Base-by-base conservation (phyloP, 1,284 basidiomycete genomes). In the Tranzscheliella williamsii region DNA sequence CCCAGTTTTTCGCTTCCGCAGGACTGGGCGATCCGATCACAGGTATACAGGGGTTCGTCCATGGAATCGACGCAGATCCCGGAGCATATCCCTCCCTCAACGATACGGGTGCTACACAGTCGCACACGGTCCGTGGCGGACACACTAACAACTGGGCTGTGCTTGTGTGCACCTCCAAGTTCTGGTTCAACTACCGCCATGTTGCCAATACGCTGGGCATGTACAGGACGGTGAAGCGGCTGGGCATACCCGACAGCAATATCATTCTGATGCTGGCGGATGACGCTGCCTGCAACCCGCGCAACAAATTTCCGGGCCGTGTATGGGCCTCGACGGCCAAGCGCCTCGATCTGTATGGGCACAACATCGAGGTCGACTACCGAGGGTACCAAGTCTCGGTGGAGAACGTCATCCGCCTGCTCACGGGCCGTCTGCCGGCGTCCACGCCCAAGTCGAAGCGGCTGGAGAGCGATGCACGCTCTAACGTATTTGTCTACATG, bases 131-230 rank as follows among this genome's bases (percentile, higher is more conserved):
- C 0, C 39, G 42, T 5, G 54, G 62, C 0, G 57, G 68, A 5
- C 76, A 78, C 36, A 77, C 94, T 2, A 98, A 97, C 76, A 98
- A 98, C 78, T 98, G 94, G 94, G 94, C 94, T 0, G 93, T 99
- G 1, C 82, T 98, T 20, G 92, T 97, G 2, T 93, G 90, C 72
- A 84, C 95, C 1, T 94, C 91, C 5, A 80, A 93, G 53, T 96
- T 93, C 76, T 96, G 93, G 93, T 97, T 98, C 83, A 98, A 98
- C 78, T 98, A 98, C 74, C 82, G 94, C 89, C 94, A 98, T 78
- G 96, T 97, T 88, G 87, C 94, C 13, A 98, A 98, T 80, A 89
- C 93, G 0, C 84, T 98, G 11, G 93, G 92, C 71, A 96, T 98
- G 92, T 98, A 98, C 76, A 89, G 95, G 42, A 97, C 93, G 2